Base-by-base conservation (phyloP, 1,139 yeast genomes). In the Blastobotrys buckinghamii region DNA sequence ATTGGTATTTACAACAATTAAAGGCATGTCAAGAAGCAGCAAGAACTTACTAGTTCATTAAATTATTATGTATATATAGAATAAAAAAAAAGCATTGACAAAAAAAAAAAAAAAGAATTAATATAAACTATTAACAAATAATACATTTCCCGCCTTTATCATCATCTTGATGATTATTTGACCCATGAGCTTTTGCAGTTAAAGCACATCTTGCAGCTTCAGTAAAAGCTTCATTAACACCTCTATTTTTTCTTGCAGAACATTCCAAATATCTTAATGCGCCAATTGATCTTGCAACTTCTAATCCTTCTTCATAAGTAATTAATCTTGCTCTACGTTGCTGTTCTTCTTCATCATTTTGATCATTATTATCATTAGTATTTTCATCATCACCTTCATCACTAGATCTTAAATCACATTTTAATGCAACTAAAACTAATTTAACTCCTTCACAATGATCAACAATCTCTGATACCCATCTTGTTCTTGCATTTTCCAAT, bases 401-500 rank as follows among this genome's bases (percentile, higher is more conserved):
- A 42, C 67, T 69, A 59, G 77, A 78, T 65, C 98, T 79, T 62
- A 92, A 74, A 69, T 92, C 98, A 62, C 97, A 92, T 68, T 92
- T 92, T 61, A 92, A 75, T 0, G 97, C 97, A 33, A 92, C 97
- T 50, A 92, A 74, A 16, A 92, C 96, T 53, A 92, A 75, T 68
- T 90, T 88, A 52, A 92, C 97, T 39, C 96, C 97, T 60, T 88
- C 96, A 69, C 98, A 92, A 66, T 92, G 95, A 65, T 90, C 97
- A 38, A 95, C 84, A 54, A 92, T 89, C 66, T 92, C 98, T 2
- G 95, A 94, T 24, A 89, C 95, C 98, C 98, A 92, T 67, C 88
- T 88, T 64, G 84, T 77, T 67, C 89, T 90, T 39, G 94, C 97
- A 69, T 92, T 92, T 66, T 89, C 97, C 53, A 92, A 74, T 32